Base-by-base conservation (phyloP, 2,329 filamentous ascomycete genomes). In the Emergomyces africanus region DNA sequence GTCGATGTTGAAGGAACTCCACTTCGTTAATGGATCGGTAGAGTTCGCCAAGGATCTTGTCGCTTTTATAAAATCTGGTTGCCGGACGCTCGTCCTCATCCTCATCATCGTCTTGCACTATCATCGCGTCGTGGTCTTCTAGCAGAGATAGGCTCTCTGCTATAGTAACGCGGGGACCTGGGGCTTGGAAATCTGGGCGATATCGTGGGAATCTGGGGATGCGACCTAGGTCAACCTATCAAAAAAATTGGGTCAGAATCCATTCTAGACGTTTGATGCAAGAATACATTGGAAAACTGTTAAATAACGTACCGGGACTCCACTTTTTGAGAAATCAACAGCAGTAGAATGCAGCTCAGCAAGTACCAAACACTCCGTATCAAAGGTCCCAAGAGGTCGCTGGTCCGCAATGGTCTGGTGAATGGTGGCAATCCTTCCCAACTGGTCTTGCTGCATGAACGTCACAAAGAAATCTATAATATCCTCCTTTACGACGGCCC, bases 391-490 rank as follows among this genome's bases (percentile, higher is more conserved):
- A 0, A 65, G 30, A 0, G 64, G 42, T 28, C 71, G 69, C 59
- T 82, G 77, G 66, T 90, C 87, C 0, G 86, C 83, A 18, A 88
- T 66, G 0, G 87, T 78, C 64, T 84, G 78, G 66, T 90, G 87
- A 2, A 79, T 72, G 0, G 72, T 83, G 0, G 86, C 84, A 64
- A 90, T 88, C 50, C 84, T 68, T 0, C 85, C 85, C 1, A 89
- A 71, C 20, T 83, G 78, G 64, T 89, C 84, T 0, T 80, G 82
- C 61, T 80, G 77, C 83, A 89, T 88, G 61, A 89, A 90, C 18
- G 84, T 77, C n/a, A 95, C 78, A 63, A 95, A 94, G 71, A 92
- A 94, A 12, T 87, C 77, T 0, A 83, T 84, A 74, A 95, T 94
- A 64, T 95, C 89, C 0, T 80, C 69, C 1, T 71, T 70, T 1